Evolutionary conservation across 2,329 filamentous ascomycete genomes (phyloP).

Genomic region (Sarocladium oryzae): DNA sequence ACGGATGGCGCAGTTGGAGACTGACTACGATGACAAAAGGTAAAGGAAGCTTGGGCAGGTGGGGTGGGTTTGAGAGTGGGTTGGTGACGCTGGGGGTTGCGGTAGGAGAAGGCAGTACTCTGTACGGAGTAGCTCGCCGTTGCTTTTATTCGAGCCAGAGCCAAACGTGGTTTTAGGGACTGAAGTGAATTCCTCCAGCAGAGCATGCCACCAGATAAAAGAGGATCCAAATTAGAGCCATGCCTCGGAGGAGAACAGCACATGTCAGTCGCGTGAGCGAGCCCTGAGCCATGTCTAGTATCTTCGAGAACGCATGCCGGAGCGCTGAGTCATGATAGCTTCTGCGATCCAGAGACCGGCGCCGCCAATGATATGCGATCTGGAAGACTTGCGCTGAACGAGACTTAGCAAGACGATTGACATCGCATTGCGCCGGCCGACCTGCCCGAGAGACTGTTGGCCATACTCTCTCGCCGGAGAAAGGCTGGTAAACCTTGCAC

Average conservation of each 20-base stretch:
- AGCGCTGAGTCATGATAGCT: conserved; percentile 5
- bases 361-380: background rate
- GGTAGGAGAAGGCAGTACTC: too few relatives aligned
- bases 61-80: background rate
- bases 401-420: background rate
- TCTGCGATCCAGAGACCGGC: background rate
- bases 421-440: too few relatives aligned
- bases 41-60: conserved; percentile 1
- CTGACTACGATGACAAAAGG: background rate
- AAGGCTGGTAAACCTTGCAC: too few relatives aligned
- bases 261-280: background rate
- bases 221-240: too few relatives aligned
- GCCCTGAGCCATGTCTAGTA: background rate
- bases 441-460: too few relatives aligned
- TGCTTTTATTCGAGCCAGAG: too few relatives aligned
- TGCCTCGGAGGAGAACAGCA: background rate
- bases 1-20: background rate
- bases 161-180: too few relatives aligned
- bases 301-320: conserved; percentile 2
- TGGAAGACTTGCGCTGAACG: background rate
- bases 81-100: background rate
- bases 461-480: too few relatives aligned
- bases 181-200: too few relatives aligned
- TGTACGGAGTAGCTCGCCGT: too few relatives aligned
- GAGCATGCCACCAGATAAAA: too few relatives aligned